Evolutionary conservation across 352 stramenopile species (phyloP), one percentile per base, ranked within the genome.

Genomic region (Pythium sukuiense): DNA sequence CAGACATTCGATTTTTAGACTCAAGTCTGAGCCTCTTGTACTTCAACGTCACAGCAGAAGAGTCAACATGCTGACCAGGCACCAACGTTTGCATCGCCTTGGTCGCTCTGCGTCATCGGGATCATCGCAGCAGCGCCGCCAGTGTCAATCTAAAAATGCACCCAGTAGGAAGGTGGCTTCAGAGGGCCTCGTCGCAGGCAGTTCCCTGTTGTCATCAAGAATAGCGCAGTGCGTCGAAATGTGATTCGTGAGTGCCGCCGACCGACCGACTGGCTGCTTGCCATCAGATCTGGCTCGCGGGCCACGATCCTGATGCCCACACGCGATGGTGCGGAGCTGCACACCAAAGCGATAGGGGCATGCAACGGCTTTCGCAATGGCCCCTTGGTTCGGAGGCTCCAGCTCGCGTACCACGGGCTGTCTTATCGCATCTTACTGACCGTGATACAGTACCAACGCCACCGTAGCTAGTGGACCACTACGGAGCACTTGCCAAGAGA

Each of bases 181-280:
- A 26, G 11, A 48, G 2, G 41, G 16, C 41, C 41, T 48, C 41
- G 41, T 46, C 39, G 39, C 39, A 46, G 5, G 16, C n/a, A 46
- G 16, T 18, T 14, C 12, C 16, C 5, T 18, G 6, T 24, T 24
- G 2, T 8, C 6, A 20, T 20, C 18, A 48, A 48, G 41, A 48
- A 48, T 48, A 48, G 41, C 41, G 18, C 41, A n/a, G 16, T 16
- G 41, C 41, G 41, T 48, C 41, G 41, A 48, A 48, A 48, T 48
- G 41, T 48, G 41, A 48, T 48, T 1, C 18, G 41, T 48, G 41
- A 48, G 41, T 14, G 39, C 13, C 41, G 41, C 41, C 18, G 41
- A 20, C 32, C 32, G 8, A 35, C 32, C 5, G 32, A 35, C 20
- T 24, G 20, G 20, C 39, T 46, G 16, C 39, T 46, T 6, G 41